phyloP scores from a whole-genome alignment of 345 rosid genomes.

The Eutrema yunnanense region DNA sequence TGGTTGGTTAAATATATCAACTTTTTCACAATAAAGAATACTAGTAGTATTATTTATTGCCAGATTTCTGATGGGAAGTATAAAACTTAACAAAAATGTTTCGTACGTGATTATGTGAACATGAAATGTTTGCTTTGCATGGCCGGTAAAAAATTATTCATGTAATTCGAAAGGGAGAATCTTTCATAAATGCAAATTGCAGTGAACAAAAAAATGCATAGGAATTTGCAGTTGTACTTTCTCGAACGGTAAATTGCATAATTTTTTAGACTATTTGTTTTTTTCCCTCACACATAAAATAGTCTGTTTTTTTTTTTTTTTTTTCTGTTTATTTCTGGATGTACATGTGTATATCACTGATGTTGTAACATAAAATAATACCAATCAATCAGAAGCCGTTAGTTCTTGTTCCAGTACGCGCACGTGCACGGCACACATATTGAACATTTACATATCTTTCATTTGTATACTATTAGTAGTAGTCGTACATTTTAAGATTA shows the following conservation, averaged over 20 bases:
- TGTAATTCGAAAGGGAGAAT: background rate
- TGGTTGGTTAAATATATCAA: too few species aligned
- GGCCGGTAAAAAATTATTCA: slow-evolving; percentile 7
- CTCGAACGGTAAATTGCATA: slow-evolving; percentile 4
- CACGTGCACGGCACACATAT: slow-evolving; percentile 21
- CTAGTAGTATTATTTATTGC: background rate
- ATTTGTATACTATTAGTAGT: background rate
- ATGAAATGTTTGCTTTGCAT: slow-evolving; percentile 16
- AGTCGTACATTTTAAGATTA: background rate
- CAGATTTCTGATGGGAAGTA: background rate
- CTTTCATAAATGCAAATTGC: slow-evolving; percentile 13
- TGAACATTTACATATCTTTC: background rate
- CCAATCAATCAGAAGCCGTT: slow-evolving; percentile 28
- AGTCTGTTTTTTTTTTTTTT: background rate
- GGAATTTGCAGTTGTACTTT: background rate
- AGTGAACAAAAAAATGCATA: background rate
- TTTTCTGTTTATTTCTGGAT: background rate
- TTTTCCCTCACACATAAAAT: background rate
- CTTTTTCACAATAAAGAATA: too few species aligned
- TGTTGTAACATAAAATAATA: background rate
- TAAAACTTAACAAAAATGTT: background rate
- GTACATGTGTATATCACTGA: background rate
- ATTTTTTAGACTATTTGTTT: background rate
- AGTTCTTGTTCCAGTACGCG: slow-evolving; percentile 23
- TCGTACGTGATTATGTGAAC: background rate